phyloP scores from a whole-genome alignment of 148 eudicot species.

The Nepenthes mirabilis region DNA sequence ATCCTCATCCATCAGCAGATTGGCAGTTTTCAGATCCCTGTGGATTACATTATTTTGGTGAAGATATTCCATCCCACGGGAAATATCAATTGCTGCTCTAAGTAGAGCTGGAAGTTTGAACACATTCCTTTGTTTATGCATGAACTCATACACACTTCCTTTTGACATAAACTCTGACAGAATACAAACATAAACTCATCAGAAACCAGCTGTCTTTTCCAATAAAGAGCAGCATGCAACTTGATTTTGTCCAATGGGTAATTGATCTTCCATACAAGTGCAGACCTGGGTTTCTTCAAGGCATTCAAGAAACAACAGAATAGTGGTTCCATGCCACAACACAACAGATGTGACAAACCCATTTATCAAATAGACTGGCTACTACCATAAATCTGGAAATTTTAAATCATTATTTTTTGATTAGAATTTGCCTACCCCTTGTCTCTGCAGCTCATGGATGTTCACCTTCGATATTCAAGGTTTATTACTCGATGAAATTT shows the following conservation, averaged over 20 bases:
- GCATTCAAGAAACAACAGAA: no score
- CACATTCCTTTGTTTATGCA: slow-evolving; percentile 57
- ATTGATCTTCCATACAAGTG: no score
- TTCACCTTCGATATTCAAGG: no score
- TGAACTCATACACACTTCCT: slow-evolving; percentile 66
- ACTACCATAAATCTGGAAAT: no score
- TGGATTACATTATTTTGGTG: slow-evolving; percentile 76
- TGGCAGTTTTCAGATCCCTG: slow-evolving; percentile 88
- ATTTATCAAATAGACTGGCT: no score
- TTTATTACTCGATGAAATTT: no score
- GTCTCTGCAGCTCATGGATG: no score
- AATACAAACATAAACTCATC: slow-evolving; percentile 5
- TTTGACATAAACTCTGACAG: slow-evolving; percentile 68
- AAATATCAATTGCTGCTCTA: slow-evolving; percentile 68
- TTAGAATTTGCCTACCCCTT: no score
- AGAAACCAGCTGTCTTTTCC: slow-evolving; percentile 8
- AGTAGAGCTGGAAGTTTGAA: slow-evolving; percentile 48
- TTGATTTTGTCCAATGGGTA: not conserved
- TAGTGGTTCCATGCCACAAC: no score
- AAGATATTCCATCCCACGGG: slow-evolving; percentile 78
- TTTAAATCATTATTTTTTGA: no score
- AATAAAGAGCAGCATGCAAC: not conserved
- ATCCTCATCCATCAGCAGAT: slow-evolving; percentile 69
- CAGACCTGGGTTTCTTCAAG: no score
- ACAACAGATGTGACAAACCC: no score